Evolutionary conservation across 768 basidiomycete species (phyloP), one percentile per base, ranked within the genome.

Genomic region (Boletus rubescentipes): DNA sequence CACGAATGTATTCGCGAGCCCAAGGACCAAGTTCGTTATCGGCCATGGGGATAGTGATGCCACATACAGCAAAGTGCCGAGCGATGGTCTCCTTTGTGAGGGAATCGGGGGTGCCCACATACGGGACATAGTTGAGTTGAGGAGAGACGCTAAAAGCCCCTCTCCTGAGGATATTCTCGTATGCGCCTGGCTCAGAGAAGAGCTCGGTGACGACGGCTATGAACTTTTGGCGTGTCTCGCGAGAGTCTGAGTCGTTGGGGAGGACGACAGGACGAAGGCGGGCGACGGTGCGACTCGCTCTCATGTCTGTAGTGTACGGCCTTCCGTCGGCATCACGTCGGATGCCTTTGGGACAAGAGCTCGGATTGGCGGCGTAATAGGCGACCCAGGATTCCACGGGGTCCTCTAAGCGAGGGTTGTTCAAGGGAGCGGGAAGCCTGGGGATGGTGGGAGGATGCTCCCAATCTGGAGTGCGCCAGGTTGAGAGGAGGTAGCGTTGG

Each of bases 301-400:
- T 73, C 62, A 79, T 73, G 60, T 79, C 78, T 7, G 70, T 62
- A 37, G 77, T 66, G 59, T 63, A 61, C 1, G 78, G 78, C 20
- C 64, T 67, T 14, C 72, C 71, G 51, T 67, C 65, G 11, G 64
- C 50, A 57, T 75, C 74, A 29, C 70, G 72, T 46, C 78, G 72
- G 52, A 79, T 77, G 47, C 78, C 78, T 50, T 75, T 75, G 9
- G 78, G 78, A 68, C 77, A 80, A 1, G 77, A 78, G 47, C 69
- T 72, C 9, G 68, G 75, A 52, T 79, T 76, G 30, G 69, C 67
- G 9, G 74, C 62, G 51, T 78, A 73, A 54, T 79, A 79, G 4
- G 73, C 72, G 34, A 74, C 72, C 78, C 78, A 79, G 26, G 66
- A 68, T 44, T 78, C 75, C 8, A 77, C 71, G 9, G 78, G 74